A percentile compares a stretch with the other conserved stretches of the same genome.
Conservation (phyloP, 163 green algal species). For the Chlamydomonas reinhardtii region DNA sequence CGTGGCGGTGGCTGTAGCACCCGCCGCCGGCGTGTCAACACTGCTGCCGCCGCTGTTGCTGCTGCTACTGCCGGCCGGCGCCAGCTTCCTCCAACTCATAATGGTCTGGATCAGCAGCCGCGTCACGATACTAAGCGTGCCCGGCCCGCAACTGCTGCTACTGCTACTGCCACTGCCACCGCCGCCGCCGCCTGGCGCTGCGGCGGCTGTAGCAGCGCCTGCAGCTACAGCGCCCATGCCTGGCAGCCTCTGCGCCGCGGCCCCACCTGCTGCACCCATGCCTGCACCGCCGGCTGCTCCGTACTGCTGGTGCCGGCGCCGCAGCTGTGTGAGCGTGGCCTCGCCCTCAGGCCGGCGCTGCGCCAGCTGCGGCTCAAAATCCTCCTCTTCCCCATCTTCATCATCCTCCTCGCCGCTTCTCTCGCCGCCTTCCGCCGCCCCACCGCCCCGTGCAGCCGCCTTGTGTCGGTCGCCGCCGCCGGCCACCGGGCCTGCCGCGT, state of each 20-base stretch:
- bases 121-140: conserved; percentile 20
- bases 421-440: too few relatives aligned
- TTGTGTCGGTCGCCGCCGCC: not conserved
- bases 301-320: too few relatives aligned
- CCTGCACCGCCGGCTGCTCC: not conserved
- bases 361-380: not conserved
- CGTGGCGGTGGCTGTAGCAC: not conserved
- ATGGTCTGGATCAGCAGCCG: conserved; percentile 1
- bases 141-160: not conserved
- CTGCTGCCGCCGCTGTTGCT: too few relatives aligned
- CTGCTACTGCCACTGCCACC: not conserved
- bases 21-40: too few relatives aligned
- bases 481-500: not conserved
- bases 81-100: conserved; percentile 16
- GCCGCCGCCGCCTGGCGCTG: not conserved
- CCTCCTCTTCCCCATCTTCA: not conserved
- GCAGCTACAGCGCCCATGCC: not conserved
- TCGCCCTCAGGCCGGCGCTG: conserved; percentile 5
- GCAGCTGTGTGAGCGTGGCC: too few relatives aligned
- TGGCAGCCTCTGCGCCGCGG: too few relatives aligned
- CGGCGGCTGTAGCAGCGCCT: not conserved
- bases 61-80: too few relatives aligned
- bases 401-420: not conserved
- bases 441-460: not conserved
- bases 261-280: too few relatives aligned